Conservation (phyloP, 1,139 yeast genomes). For the Tardiomyces digboiensis region DNA sequence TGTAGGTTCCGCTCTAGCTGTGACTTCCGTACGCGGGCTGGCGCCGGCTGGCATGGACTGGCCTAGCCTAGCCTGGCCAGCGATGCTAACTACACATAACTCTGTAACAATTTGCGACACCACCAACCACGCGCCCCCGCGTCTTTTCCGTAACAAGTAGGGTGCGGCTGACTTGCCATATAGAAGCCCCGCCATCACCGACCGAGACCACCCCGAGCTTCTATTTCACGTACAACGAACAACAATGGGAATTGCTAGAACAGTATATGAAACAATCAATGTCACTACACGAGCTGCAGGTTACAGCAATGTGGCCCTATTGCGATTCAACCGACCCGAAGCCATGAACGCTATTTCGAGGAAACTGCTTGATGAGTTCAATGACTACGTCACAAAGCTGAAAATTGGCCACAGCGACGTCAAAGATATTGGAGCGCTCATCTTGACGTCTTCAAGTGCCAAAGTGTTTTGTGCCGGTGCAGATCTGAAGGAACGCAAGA, state of each 20-base stretch:
- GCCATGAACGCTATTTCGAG: slow-evolving; percentile 25
- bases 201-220: too few species aligned
- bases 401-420: slow-evolving; percentile 5
- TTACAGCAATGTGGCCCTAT: slow-evolving; percentile 14
- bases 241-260: background rate
- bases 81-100: too few species aligned
- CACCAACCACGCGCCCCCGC: too few species aligned
- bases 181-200: too few species aligned
- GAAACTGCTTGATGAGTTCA: slow-evolving; percentile 19
- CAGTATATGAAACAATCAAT: background rate
- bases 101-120: too few species aligned
- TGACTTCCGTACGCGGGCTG: too few species aligned
- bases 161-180: too few species aligned
- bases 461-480: slow-evolving; percentile 28
- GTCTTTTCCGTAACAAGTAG: too few species aligned
- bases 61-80: too few species aligned
- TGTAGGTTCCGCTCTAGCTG: too few species aligned
- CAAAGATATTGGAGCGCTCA: slow-evolving; percentile 19
- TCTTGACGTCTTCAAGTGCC: slow-evolving; percentile 19
- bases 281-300: background rate
- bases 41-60: too few species aligned
- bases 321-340: slow-evolving; percentile 22
- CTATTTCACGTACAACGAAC: too few species aligned
- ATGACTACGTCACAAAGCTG: slow-evolving; percentile 13
- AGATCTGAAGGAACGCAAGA: slow-evolving; percentile 25